phyloP scores from a whole-genome alignment of 768 basidiomycete species.

The Suillus sp. region DNA sequence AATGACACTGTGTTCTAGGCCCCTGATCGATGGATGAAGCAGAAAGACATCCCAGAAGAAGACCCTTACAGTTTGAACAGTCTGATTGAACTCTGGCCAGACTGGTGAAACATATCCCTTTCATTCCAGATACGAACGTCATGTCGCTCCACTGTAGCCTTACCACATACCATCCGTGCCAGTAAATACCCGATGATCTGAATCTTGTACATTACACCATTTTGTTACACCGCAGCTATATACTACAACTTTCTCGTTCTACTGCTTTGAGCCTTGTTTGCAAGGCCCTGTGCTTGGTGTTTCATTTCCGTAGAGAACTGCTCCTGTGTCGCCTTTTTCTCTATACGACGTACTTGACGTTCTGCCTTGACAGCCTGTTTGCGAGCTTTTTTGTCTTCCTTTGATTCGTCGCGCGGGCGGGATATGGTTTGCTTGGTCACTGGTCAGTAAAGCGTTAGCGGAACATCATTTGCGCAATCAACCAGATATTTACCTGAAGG shows the following conservation, averaged over 20 bases:
- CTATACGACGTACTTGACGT: conserved; percentile 60
- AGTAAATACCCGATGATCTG: conserved; percentile 9
- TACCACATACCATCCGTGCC: conserved; percentile 5
- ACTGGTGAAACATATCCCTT: conserved; percentile 45
- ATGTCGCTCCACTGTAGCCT: conserved; percentile 5
- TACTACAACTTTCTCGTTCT: conserved; percentile 27
- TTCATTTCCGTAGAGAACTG: conserved; percentile 64
- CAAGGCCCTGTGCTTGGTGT: conserved; percentile 53
- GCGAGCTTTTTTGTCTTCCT: conserved; percentile 70
- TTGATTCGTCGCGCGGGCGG: conserved; percentile 74
- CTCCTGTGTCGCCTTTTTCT: conserved; percentile 70
- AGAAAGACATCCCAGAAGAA: conserved; percentile 75
- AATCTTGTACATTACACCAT: conserved; percentile 8
- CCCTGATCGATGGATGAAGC: conserved; percentile 92
- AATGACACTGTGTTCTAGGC: conserved; percentile 47
- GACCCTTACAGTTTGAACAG: conserved; percentile 55
- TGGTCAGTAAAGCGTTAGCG: conserved; percentile 14
- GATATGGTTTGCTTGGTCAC: conserved; percentile 50
- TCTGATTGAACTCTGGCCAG: conserved; percentile 62
- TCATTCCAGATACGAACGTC: conserved; percentile 2
- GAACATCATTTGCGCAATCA: neutral
- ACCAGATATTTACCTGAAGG: neutral
- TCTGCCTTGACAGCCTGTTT: conserved; percentile 71
- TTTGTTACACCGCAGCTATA: neutral
- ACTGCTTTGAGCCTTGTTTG: conserved; percentile 41